A percentile compares a stretch with the other conserved stretches of the same genome.
Evolutionary conservation across 2,329 filamentous ascomycete species (phyloP).

Genomic region (Penicillium sclerotigenum): DNA sequence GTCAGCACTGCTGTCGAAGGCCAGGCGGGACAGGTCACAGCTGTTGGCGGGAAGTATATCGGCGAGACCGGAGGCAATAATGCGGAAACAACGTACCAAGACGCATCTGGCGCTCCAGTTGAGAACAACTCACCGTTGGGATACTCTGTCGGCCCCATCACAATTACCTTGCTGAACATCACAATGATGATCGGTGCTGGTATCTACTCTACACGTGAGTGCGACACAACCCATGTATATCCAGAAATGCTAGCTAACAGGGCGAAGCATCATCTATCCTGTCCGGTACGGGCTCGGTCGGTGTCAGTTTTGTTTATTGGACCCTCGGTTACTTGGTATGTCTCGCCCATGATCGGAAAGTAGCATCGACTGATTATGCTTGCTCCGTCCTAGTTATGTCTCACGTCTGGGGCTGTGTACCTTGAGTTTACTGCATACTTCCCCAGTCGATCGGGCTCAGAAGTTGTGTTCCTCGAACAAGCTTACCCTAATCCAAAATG

Average conservation of each 20-base stretch:
- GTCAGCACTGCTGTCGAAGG: background rate
- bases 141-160: slow-evolving; percentile 56
- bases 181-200: slow-evolving; percentile 62
- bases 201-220: slow-evolving; percentile 61
- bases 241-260: background rate
- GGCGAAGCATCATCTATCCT: slow-evolving; percentile 56
- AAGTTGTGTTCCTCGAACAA: slow-evolving; percentile 67
- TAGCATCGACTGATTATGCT: background rate
- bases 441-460: slow-evolving; percentile 61
- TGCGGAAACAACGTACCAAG: slow-evolving; percentile 53
- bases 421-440: slow-evolving; percentile 66
- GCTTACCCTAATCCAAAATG: slow-evolving; percentile 62
- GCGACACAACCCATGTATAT: background rate
- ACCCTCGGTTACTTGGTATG: slow-evolving; percentile 59
- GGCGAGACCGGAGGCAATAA: slow-evolving; percentile 41
- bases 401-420: slow-evolving; percentile 47
- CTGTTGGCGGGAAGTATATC: background rate
- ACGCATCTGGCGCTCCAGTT: slow-evolving; percentile 60
- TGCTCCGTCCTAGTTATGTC: background rate
- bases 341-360: slow-evolving; percentile 43
- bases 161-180: slow-evolving; percentile 59
- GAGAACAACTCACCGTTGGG: slow-evolving; percentile 58
- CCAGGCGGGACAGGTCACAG: background rate
- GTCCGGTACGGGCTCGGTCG: slow-evolving; percentile 58
- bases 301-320: slow-evolving; percentile 63